A percentile compares a stretch with the other conserved stretches of the same genome.
Evolutionary conservation across 306 rosid species (phyloP).

Genomic region (Vigna unguiculata): DNA sequence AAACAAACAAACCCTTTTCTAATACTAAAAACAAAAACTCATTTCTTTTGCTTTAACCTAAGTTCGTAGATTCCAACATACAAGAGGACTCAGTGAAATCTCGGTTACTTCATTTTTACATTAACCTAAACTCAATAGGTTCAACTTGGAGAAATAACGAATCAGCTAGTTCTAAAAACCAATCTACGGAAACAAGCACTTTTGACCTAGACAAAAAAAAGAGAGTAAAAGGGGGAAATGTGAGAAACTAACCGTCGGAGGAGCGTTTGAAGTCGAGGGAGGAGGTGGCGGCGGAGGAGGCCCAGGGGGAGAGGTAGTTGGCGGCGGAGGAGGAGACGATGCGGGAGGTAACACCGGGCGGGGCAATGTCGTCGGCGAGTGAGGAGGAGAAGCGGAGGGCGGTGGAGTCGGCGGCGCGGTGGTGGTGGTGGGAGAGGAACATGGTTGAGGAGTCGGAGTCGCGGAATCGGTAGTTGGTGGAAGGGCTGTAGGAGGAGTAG

Average conservation of each 20-base stretch:
- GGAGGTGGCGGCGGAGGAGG: conserved; percentile 44
- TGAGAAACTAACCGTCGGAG: conserved; percentile 63
- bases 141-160: background rate
- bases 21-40: background rate
- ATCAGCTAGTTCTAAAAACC: background rate
- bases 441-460: conserved; percentile 33
- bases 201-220: background rate
- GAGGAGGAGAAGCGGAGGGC: conserved; percentile 51
- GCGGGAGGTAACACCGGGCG: conserved; percentile 49
- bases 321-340: conserved; percentile 48
- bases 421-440: conserved; percentile 46
- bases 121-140: background rate
- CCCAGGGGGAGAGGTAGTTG: conserved; percentile 62
- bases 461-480: conserved; percentile 50
- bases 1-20: background rate
- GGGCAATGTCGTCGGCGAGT: conserved; percentile 50
- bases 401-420: background rate
- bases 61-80: background rate
- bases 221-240: background rate
- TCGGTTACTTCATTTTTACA: too few species aligned
- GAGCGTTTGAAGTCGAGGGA: conserved; percentile 72
- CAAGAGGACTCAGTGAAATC: background rate
- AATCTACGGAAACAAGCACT: background rate
- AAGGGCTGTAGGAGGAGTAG: conserved; percentile 50
- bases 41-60: background rate